These are phyloP conservation scores for Ailanthus altissimus DNA, from an alignment of 345 rosid species.

Conservation along the genomic window DNA sequence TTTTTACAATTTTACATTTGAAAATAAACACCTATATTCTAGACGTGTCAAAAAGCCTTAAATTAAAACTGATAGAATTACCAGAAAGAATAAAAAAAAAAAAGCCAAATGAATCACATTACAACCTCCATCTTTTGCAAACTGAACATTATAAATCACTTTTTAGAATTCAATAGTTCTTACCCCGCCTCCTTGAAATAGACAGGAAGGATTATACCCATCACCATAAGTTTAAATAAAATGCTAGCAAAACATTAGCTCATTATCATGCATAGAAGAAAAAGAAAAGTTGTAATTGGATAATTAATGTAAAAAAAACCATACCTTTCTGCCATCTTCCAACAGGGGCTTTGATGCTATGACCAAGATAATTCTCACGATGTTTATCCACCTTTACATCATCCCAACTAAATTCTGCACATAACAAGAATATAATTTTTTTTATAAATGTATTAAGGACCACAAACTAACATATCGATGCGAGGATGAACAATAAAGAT, in stretches of 20 bases:
- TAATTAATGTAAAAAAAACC: constrained; percentile 8
- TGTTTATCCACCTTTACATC: constrained; percentile 92
- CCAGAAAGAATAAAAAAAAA: neutral
- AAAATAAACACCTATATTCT: too few species aligned
- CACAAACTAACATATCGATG: neutral
- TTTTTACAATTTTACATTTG: too few species aligned
- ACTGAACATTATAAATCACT: neutral
- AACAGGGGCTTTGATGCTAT: constrained; percentile 92
- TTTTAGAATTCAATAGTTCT: neutral
- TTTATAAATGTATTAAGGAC: constrained; percentile 2
- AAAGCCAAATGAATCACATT: neutral
- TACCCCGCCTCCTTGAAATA: too few species aligned
- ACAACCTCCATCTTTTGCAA: neutral
- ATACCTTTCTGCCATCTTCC: constrained; percentile 99
- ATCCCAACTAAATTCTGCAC: constrained; percentile 89
- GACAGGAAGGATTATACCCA: too few species aligned
- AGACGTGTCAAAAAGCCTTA: too few species aligned
- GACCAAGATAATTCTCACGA: constrained; percentile 92
- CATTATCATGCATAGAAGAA: neutral
- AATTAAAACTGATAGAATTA: neutral
- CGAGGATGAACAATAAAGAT: neutral
- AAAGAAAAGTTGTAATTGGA: neutral
- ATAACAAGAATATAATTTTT: constrained; percentile 11
- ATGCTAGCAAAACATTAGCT: neutral
- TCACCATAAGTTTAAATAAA: neutral